These are phyloP conservation scores for Backusella westeae DNA, from an alignment of 192 early-diverging fungal genomes.

Conservation along the genomic window DNA sequence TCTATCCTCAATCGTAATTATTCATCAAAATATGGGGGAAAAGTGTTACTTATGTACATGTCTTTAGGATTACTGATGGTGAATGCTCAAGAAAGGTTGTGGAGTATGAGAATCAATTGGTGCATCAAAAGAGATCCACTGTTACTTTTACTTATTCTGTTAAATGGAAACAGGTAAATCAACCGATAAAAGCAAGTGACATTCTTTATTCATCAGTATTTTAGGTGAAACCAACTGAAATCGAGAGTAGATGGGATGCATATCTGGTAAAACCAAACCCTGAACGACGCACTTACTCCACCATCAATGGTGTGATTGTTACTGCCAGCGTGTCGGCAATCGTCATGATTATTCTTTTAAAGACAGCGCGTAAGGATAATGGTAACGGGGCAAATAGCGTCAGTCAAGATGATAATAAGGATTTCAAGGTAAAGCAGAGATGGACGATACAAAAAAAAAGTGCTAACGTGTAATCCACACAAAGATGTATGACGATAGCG, in stretches of 20 bases:
- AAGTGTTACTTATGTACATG: neutral
- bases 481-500: slow-evolving; percentile 27
- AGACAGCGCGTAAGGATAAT: slow-evolving; percentile 62
- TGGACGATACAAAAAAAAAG: neutral
- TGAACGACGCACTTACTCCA: slow-evolving; percentile 66
- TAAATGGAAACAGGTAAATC: slow-evolving; percentile 58
- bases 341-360: slow-evolving; percentile 64
- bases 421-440: slow-evolving; percentile 32
- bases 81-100: slow-evolving; percentile 25
- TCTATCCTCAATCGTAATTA: slow-evolving; percentile 61
- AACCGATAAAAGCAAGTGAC: no score
- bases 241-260: slow-evolving; percentile 64
- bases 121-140: slow-evolving; percentile 27
- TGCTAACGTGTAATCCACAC: no score
- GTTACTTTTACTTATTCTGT: slow-evolving; percentile 74
- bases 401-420: slow-evolving; percentile 39
- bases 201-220: no score
- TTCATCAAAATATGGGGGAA: no score
- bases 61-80: slow-evolving; percentile 1
- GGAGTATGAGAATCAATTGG: slow-evolving; percentile 35
- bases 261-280: slow-evolving; percentile 53
- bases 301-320: slow-evolving; percentile 68
- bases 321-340: slow-evolving; percentile 64
- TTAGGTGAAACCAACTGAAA: slow-evolving; percentile 1
- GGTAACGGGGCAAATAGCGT: slow-evolving; percentile 28